Evolutionary conservation across 208 protist species (phyloP).

Genomic region (Wallacemonas collosoma): DNA sequence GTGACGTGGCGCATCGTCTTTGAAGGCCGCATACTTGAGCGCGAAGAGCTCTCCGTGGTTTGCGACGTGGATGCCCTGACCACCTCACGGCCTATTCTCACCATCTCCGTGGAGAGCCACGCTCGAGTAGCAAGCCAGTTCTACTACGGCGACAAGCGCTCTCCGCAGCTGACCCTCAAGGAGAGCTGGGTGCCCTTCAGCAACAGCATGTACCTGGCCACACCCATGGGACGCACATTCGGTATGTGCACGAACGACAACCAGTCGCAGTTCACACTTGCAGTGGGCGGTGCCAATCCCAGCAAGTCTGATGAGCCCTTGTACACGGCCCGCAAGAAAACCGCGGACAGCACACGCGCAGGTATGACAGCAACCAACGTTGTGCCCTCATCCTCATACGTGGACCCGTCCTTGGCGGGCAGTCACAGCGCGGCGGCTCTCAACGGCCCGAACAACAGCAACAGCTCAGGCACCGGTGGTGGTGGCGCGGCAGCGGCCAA

Average conservation of each 20-base stretch:
- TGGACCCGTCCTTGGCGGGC: conserved; percentile 15
- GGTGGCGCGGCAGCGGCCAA: neutral
- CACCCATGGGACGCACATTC: conserved; percentile 49
- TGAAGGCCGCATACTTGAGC: conserved; percentile 48
- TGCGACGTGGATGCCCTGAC: conserved; percentile 9
- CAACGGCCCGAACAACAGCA: neutral
- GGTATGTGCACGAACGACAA: conserved; percentile 46
- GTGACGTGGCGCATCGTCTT: conserved; percentile 62
- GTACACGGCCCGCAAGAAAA: conserved; percentile 36
- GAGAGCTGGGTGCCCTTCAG: conserved; percentile 75
- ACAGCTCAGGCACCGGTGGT: neutral
- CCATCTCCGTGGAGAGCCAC: conserved; percentile 49
- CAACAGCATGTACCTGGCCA: conserved; percentile 64
- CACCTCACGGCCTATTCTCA: conserved; percentile 5
- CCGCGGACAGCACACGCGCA: neutral
- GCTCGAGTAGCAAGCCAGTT: conserved; percentile 50
- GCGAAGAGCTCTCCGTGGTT: conserved; percentile 61
- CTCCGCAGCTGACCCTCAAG: conserved; percentile 57
- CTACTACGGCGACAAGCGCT: conserved; percentile 64
- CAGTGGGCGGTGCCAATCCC: conserved; percentile 17
- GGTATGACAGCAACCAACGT: neutral
- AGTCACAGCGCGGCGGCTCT: conserved; percentile 4
- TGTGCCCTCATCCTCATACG: conserved; percentile 16
- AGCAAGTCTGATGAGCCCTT: conserved; percentile 24
- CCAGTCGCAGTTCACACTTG: conserved; percentile 34